Evolutionary conservation across 106 monocot species (phyloP).

Genomic region (Dendrobium catenatum): DNA sequence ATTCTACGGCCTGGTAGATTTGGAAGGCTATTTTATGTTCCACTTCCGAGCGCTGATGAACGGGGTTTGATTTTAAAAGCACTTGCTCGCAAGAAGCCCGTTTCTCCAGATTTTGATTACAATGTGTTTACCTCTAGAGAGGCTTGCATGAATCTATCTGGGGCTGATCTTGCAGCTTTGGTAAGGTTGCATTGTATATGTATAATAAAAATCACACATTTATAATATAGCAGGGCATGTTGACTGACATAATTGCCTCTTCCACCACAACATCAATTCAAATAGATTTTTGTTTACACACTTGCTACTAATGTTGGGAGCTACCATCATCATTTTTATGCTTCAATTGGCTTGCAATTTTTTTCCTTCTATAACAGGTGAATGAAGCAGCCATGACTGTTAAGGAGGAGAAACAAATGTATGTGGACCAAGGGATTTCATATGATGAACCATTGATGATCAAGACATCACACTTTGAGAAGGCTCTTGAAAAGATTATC

Average conservation of each 20-base stretch:
- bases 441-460: slow-evolving; percentile 20
- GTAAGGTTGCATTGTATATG: slow-evolving; percentile 14
- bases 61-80: slow-evolving; percentile 58
- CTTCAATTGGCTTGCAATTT: neutral
- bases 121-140: slow-evolving; percentile 30
- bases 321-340: neutral
- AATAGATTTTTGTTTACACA: neutral
- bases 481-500: slow-evolving; percentile 33
- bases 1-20: slow-evolving; percentile 68
- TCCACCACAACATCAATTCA: neutral
- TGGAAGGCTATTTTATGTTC: slow-evolving; percentile 65
- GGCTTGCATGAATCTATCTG: slow-evolving; percentile 50
- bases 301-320: neutral
- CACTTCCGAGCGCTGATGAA: slow-evolving; percentile 52
- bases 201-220: neutral
- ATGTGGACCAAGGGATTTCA: slow-evolving; percentile 10
- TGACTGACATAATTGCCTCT: neutral
- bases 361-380: slow-evolving; percentile 28
- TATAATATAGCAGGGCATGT: neutral
- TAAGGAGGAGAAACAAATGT: slow-evolving; percentile 38
- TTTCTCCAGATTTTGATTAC: slow-evolving; percentile 49
- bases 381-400: slow-evolving; percentile 65
- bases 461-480: slow-evolving; percentile 51
- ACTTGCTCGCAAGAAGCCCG: slow-evolving; percentile 47
- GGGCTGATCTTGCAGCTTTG: slow-evolving; percentile 61